Conservation (phyloP, 352 stramenopile genomes). For the Detonula confervacea region DNA sequence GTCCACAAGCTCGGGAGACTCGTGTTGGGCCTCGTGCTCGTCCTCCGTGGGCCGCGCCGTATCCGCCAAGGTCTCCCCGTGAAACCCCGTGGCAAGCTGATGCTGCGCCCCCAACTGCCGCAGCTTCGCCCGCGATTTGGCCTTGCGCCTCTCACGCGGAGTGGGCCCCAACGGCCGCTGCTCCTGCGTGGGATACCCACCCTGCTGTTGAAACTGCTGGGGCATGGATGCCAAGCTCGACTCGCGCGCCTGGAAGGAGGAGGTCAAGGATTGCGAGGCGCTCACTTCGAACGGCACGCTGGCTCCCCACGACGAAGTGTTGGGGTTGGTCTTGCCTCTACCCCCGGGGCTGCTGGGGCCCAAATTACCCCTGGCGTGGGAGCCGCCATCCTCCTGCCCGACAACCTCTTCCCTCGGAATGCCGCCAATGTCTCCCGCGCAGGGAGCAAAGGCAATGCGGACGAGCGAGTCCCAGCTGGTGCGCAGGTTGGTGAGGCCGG, state of each 20-base stretch:
- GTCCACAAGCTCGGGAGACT: conserved; percentile 35
- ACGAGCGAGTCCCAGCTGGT: conserved; percentile 37
- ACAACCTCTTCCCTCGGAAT: conserved; percentile 39
- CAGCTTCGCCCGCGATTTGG: conserved; percentile 31
- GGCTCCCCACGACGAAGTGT: not conserved
- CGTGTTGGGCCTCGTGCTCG: not conserved
- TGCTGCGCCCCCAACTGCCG: conserved; percentile 44
- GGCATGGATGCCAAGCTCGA: not conserved
- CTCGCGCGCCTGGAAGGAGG: not conserved
- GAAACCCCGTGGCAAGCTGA: conserved; percentile 37
- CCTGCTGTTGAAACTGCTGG: too few relatives aligned
- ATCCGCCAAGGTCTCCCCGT: conserved; percentile 36
- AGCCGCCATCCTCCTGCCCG: not conserved
- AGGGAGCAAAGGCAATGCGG: conserved; percentile 41
- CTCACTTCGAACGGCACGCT: conserved; percentile 38
- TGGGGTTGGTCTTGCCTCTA: not conserved
- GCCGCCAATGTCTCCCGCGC: conserved; percentile 35
- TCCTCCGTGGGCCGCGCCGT: conserved; percentile 18
- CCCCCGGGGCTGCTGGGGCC: not conserved
- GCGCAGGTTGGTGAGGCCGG: not conserved
- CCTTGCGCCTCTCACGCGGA: conserved; percentile 5
- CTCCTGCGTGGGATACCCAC: not conserved
- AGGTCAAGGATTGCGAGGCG: not conserved
- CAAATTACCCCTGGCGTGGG: not conserved
- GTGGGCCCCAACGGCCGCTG: not conserved